These are phyloP conservation scores for Castanea sativa DNA, from an alignment of 306 rosid species.

Conservation along the genomic window DNA sequence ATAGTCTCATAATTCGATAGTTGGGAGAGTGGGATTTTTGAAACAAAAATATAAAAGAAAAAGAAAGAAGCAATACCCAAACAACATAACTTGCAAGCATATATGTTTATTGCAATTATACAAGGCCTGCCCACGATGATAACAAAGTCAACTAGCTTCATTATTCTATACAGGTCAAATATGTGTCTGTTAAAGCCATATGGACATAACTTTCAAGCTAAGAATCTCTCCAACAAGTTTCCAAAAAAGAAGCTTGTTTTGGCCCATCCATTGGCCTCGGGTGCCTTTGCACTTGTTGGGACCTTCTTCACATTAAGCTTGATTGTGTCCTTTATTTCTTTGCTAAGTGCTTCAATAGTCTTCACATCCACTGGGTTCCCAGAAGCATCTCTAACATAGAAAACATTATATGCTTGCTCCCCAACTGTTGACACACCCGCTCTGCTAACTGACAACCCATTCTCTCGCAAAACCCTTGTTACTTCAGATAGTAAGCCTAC, in stretches of 20 bases:
- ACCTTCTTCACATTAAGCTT: conserved; percentile 72
- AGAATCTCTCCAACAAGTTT: conserved; percentile 70
- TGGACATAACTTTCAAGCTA: conserved; percentile 30
- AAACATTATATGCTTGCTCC: conserved; percentile 70
- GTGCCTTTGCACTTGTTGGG: conserved; percentile 47
- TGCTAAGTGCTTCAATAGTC: conserved; percentile 57
- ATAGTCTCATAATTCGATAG: too few species aligned
- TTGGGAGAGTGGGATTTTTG: too few species aligned
- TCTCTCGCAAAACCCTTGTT: conserved; percentile 79
- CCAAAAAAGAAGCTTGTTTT: conserved; percentile 87
- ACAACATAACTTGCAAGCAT: conserved; percentile 25
- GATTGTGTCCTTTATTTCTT: conserved; percentile 66
- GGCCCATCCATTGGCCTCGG: conserved; percentile 68
- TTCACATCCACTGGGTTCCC: conserved; percentile 69
- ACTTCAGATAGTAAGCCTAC: conserved; percentile 78
- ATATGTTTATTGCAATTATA: conserved; percentile 24
- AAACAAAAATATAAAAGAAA: not conserved
- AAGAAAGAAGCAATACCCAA: not conserved
- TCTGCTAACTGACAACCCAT: conserved; percentile 67
- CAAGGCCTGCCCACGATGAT: conserved; percentile 25
- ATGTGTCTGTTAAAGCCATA: conserved; percentile 13
- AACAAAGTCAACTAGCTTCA: conserved; percentile 29
- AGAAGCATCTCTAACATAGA: conserved; percentile 75
- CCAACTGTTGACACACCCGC: conserved; percentile 79
- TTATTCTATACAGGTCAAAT: conserved; percentile 37